phyloP scores from a whole-genome alignment of 345 rosid species.

The Acer campestre region DNA sequence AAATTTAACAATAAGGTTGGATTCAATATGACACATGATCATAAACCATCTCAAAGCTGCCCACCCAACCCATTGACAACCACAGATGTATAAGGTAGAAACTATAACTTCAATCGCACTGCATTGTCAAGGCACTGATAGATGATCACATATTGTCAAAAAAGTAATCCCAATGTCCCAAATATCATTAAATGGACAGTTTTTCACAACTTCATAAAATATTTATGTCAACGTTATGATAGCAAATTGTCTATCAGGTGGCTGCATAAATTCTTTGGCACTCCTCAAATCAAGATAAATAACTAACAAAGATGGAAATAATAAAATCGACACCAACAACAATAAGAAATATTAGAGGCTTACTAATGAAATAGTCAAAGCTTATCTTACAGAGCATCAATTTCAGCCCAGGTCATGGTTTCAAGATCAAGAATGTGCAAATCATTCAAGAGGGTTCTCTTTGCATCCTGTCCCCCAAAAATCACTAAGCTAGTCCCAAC shows the following conservation, averaged over 20 bases:
- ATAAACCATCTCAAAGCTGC: not conserved
- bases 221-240: not conserved
- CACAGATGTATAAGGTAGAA: not conserved
- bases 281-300: slow-evolving; percentile 19
- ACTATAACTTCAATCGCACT: not conserved
- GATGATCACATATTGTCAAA: not conserved
- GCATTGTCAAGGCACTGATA: not conserved
- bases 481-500: slow-evolving; percentile 86
- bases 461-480: slow-evolving; percentile 99
- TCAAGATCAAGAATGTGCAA: slow-evolving; percentile 95
- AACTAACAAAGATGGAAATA: slow-evolving; percentile 9
- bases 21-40: not conserved
- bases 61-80: not conserved
- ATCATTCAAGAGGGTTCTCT: slow-evolving; percentile 88
- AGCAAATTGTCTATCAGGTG: not conserved
- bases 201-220: not conserved
- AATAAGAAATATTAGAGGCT: slow-evolving; percentile 12
- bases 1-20: not conserved
- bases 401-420: slow-evolving; percentile 99
- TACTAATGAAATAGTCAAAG: slow-evolving; percentile 10
- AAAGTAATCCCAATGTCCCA: not conserved
- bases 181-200: no score
- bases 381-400: slow-evolving; percentile 81
- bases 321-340: not conserved
- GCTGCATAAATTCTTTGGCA: slow-evolving; percentile 6